Evolutionary conservation across 805 yeast species (phyloP), one percentile per base, ranked within the genome.

Genomic region (Debaryomyces castellii): DNA sequence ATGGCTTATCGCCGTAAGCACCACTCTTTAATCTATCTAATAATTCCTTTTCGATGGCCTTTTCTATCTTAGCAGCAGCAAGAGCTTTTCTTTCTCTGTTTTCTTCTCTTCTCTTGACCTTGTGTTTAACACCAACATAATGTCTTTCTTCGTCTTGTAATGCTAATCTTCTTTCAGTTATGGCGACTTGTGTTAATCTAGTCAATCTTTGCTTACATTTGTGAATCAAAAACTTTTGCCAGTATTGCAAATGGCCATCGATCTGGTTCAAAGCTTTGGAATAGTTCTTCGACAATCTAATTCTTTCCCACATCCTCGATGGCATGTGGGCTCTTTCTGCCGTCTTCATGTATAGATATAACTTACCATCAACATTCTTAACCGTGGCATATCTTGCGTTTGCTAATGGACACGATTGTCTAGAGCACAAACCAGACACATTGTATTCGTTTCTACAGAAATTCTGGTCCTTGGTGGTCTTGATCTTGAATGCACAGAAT

Each of bases 261-360:
- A 94, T 80, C 66, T 94, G 99, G 51, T 79, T 78, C 59, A 94
- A 75, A 1, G 98, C 98, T 63, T 81, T 87, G 43, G 85, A 78
- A 65, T 90, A 94, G 66, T 94, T 91, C 67, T 89, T 90, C 39
- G 94, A 87, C 49, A 94, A 76, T 66, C 85, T 87, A 61, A 94
- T 86, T 59, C 97, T 80, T 69, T 94, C 97, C 99, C 99, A 94
- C 64, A 89, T 73, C 58, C 87, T 86, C 37, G 87, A 82, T 11
- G 99, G 99, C 51, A 90, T 87, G 63, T 94, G 98, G 17, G 96
- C 95, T 70, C 99, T 83, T 72, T 94, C 99, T 1, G 95, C 96
- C 1, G 98, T 94, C 66, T 94, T 94, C 89, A 94, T 94, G 69
- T 94, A 94, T 28, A 89, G 70, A 58, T 88, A 89, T 40, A 89